Evolutionary conservation across 2,329 filamentous ascomycete species (phyloP).

Genomic region (Venturia effusa): DNA sequence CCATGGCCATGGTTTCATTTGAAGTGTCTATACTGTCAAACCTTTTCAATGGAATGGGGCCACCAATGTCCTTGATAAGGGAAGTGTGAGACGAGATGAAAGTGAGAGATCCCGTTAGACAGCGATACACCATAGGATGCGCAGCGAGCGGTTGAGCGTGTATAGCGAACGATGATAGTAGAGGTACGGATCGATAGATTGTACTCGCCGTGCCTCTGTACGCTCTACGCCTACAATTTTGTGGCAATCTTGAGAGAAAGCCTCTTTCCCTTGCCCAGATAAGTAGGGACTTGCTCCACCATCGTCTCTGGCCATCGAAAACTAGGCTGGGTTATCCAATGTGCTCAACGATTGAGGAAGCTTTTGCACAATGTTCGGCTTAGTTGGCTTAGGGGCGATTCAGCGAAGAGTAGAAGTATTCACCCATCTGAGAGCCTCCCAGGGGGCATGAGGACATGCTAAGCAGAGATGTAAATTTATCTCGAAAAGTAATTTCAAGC

Average conservation of each 20-base stretch:
- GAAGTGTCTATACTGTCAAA: constrained; percentile 22
- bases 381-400: too few species aligned
- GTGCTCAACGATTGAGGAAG: neutral
- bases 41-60: neutral
- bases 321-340: neutral
- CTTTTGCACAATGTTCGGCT: neutral
- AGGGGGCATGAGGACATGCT: too few species aligned
- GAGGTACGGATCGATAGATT: neutral
- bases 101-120: neutral
- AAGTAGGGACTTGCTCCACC: neutral
- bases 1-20: constrained; percentile 24
- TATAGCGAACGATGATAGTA: neutral
- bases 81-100: neutral
- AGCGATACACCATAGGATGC: neutral
- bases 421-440: too few species aligned
- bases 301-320: neutral
- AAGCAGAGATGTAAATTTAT: too few species aligned
- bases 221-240: too few species aligned
- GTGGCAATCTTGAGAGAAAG: neutral
- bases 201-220: neutral
- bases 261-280: neutral
- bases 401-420: too few species aligned
- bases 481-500: too few species aligned
- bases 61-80: neutral
- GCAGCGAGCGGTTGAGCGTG: neutral